Percentiles rank a stretch among this genome's conserved stretches.
Conservation (phyloP, 164 flowering plant species). For the Saururus chinensis region DNA sequence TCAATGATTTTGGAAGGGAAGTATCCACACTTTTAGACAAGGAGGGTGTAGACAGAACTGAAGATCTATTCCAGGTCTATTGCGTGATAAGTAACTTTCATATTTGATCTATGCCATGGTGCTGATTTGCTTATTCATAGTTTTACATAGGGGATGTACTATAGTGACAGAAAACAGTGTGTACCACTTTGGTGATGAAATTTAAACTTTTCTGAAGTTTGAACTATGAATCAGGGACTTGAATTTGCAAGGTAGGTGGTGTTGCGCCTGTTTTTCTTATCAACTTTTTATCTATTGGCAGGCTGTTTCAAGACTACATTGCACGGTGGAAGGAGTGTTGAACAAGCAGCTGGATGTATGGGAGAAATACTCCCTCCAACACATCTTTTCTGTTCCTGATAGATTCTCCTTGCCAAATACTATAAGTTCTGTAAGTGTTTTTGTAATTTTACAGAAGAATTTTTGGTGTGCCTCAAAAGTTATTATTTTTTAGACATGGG, state of each 20-base stretch:
- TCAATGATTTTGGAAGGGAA: conserved; percentile 22
- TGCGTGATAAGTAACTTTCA: not conserved
- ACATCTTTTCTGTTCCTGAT: conserved; percentile 65
- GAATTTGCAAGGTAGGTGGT: not conserved
- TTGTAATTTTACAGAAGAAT: not conserved
- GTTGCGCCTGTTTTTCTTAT: not conserved
- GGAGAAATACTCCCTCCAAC: conserved; percentile 65
- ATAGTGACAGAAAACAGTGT: not conserved
- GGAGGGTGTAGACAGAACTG: conserved; percentile 31
- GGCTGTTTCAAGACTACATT: conserved; percentile 41
- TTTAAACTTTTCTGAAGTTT: not conserved
- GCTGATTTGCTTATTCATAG: not conserved
- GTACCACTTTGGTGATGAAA: not conserved
- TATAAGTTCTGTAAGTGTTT: conserved; percentile 25
- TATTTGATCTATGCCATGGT: not conserved
- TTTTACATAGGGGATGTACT: not conserved
- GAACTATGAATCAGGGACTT: not conserved
- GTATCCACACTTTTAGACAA: conserved; percentile 32
- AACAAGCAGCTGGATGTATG: conserved; percentile 54
- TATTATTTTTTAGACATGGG: no score
- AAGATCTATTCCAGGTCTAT: conserved; percentile 41
- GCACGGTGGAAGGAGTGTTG: conserved; percentile 37
- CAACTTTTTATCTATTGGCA: conserved; percentile 13
- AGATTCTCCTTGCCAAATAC: conserved; percentile 45
- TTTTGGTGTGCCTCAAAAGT: no score